Base-by-base conservation (phyloP, 306 rosid genomes). In the Mimosa bimucronata region DNA sequence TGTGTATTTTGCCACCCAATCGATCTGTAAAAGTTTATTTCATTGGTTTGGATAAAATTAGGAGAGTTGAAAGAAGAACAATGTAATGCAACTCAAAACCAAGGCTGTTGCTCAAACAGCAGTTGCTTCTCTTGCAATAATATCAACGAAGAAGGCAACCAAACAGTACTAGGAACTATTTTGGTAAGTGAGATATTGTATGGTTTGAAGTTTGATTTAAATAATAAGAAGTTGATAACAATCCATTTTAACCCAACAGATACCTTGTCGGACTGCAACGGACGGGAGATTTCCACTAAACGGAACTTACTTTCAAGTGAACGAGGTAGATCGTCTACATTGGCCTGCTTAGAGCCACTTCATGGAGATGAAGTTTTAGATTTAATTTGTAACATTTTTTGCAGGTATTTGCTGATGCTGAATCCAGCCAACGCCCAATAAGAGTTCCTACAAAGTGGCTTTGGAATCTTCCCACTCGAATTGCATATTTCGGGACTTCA, bases 281-380 rank as follows among this genome's bases (percentile, higher is more conserved):
- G 61, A 69, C 2, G 93, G 88, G 23, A 80, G 77, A 13, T 93
- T 93, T 80, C 97, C 93, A 9, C 78, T 93, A 1, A 93, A 93
- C 4, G 97, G 94, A 74, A 91, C 98, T 40, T 93, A 93, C 50
- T 91, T 93, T 77, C 97, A 93, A 86, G 83, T 85, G n/a, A 93
- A 91, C 19, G 94, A 93, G 92, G 98, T 93, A 30, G 83, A 23
- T 53, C 44, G 44, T 7, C 61, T 16, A 53, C 38, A 30, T 37
- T 15, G 16, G 26, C 48, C 40, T 19, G 2, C n/a, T 25, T 28
- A 65, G 37, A 42, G 11, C 16, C 42, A 1, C 19, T 76, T 7
- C 19, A 50, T 25, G 9, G 7, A 28, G 7, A 1, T 53, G 11
- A 4, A 28, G 15, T 15, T 28, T 25, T 69, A n/a, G 55, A 21